Percentiles rank a stretch among this genome's conserved stretches.
phyloP scores from a whole-genome alignment of 2,329 filamentous ascomycete species.

The Penicillium brevicompactum region DNA sequence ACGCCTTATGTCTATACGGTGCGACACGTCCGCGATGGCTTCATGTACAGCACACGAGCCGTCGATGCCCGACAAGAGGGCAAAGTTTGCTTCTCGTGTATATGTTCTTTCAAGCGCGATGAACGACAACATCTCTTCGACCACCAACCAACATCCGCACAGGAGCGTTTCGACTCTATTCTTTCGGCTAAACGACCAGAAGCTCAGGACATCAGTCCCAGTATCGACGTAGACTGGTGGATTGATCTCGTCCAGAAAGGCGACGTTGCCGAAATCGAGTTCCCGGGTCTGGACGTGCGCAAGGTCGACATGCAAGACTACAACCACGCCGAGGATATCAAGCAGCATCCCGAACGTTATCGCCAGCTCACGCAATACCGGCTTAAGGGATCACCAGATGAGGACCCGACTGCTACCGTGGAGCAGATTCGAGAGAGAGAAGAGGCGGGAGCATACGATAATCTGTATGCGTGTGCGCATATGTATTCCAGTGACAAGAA shows the following conservation, averaged over 20 bases:
- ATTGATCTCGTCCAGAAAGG: constrained; percentile 30
- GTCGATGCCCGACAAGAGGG: constrained; percentile 55
- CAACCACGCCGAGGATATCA: constrained; percentile 39
- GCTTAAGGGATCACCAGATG: constrained; percentile 44
- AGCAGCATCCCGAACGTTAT: constrained; percentile 35
- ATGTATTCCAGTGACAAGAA: constrained; percentile 61
- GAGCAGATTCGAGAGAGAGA: constrained; percentile 26
- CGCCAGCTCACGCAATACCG: constrained; percentile 52
- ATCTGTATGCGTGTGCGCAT: constrained; percentile 60
- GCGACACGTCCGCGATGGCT: constrained; percentile 53
- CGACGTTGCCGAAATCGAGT: constrained; percentile 31
- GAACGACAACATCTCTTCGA: constrained; percentile 34
- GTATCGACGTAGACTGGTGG: constrained; percentile 42
- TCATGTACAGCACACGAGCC: constrained; percentile 54
- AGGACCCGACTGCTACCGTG: constrained; percentile 20
- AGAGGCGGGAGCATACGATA: constrained; percentile 44
- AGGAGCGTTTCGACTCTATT: constrained; percentile 32
- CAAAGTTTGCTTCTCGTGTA: constrained; percentile 55
- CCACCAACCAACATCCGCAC: constrained; percentile 34
- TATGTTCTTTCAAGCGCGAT: constrained; percentile 55
- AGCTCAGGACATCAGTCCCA: constrained; percentile 36
- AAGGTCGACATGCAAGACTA: constrained; percentile 57
- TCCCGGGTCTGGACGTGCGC: constrained; percentile 49
- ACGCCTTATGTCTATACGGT: constrained; percentile 56
- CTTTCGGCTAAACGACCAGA: constrained; percentile 35